Percentiles rank a stretch among this genome's conserved stretches.
These are phyloP conservation scores for Capsicum rhomboideum DNA, from an alignment of 257 asterid genomes.

Conservation along the genomic window DNA sequence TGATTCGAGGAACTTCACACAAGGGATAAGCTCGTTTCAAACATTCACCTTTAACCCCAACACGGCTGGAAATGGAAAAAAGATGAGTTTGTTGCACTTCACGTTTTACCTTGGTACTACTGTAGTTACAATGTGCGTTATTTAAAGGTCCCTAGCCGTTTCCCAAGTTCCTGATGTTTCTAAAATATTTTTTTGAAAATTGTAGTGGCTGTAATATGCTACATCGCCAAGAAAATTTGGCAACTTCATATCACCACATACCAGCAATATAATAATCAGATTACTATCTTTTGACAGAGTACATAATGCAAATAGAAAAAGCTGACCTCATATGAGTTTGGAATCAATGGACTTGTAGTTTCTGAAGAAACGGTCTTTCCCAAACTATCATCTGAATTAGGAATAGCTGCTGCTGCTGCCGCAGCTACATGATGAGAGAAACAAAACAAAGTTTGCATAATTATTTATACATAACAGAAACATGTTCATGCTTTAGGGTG, in stretches of 20 bases:
- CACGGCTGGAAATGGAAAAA: neutral
- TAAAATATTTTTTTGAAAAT: neutral
- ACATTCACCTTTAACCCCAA: neutral
- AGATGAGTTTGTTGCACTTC: neutral
- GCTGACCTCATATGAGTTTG: slow-evolving; percentile 51
- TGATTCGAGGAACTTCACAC: neutral
- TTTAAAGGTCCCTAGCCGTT: neutral
- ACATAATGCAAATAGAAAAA: neutral
- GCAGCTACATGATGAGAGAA: slow-evolving; percentile 6
- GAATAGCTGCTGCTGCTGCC: slow-evolving; percentile 11
- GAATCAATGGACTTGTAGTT: slow-evolving; percentile 36
- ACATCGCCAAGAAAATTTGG: neutral
- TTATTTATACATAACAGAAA: neutral
- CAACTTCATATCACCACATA: neutral
- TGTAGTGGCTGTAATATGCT: neutral
- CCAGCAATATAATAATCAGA: neutral
- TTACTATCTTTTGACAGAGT: neutral
- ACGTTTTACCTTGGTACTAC: neutral
- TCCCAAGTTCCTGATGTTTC: neutral
- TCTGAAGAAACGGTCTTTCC: slow-evolving; percentile 24
- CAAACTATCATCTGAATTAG: slow-evolving; percentile 22
- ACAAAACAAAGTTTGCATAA: neutral
- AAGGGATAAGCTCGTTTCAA: neutral
- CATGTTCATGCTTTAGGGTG: neutral
- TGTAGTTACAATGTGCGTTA: neutral